A percentile compares a stretch with the other conserved stretches of the same genome.
Evolutionary conservation across 2,329 filamentous ascomycete species (phyloP).

Genomic region (Claviceps arundinis): DNA sequence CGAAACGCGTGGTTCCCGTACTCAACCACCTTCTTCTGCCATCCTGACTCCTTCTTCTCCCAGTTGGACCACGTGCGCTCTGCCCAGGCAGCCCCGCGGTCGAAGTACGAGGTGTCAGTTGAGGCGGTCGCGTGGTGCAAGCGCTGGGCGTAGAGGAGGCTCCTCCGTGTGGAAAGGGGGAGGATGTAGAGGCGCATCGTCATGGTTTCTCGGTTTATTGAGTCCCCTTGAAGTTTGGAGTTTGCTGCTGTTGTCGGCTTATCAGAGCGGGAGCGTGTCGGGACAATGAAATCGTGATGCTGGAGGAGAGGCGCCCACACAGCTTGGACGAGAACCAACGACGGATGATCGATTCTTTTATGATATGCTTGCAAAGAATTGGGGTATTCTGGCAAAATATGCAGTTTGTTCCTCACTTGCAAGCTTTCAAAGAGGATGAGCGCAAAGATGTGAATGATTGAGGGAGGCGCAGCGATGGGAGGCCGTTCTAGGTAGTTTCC

Average conservation of each 20-base stretch:
- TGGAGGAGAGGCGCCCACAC: neutral
- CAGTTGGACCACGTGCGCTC: conserved; percentile 70
- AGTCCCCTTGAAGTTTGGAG: conserved; percentile 3
- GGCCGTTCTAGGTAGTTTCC: neutral
- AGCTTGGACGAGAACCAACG: neutral
- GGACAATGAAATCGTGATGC: neutral
- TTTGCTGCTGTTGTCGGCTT: conserved; percentile 7
- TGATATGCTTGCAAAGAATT: no score
- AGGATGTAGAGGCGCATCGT: conserved; percentile 86
- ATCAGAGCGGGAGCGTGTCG: conserved; percentile 5
- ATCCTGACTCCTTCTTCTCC: conserved; percentile 73
- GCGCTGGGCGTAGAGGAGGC: conserved; percentile 83
- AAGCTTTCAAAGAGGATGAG: no score
- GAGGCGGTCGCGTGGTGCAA: conserved; percentile 40
- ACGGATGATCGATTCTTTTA: no score
- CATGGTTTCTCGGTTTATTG: no score
- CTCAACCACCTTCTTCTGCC: conserved; percentile 75
- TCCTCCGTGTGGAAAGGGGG: conserved; percentile 81
- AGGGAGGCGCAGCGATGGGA: neutral
- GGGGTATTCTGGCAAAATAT: no score
- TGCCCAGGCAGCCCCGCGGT: conserved; percentile 58
- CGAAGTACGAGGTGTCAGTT: conserved; percentile 39
- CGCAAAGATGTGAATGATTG: no score
- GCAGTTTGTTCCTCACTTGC: no score
- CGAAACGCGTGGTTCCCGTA: conserved; percentile 80